Base-by-base conservation (phyloP, 2,329 filamentous ascomycete genomes). In the Dothidotthia symphoricarpi region DNA sequence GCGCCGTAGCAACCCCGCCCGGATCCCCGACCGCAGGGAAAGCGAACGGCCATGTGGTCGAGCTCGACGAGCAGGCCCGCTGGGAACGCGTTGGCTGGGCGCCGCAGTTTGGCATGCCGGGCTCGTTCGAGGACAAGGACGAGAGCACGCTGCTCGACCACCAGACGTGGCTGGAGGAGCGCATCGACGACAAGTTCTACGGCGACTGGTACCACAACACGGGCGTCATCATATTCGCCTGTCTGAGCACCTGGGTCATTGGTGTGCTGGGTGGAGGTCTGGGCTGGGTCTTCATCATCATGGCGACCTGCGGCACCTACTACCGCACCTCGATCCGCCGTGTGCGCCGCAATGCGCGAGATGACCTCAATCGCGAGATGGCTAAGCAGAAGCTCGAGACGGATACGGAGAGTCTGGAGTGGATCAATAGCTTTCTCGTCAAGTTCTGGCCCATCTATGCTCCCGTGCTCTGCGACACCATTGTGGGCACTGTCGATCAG, bases 401-500 rank as follows among this genome's bases (percentile, higher is more conserved):
- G 7, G 93, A 98, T 55, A 82, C 82, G 16, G 93, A 98, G 69
- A 93, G 86, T 39, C 75, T 98, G 32, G 93, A 98, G 68, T 98
- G 93, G 93, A 97, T 98, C 68, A 98, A 98, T 75, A 95, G 88
- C 55, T 98, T 98, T 72, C 67, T 98, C 56, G 82, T 94, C 70
- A 98, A 98, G 67, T 98, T 98, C 72, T 98, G 93, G 93, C 93
- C 93, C 46, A 98, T 98, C 59, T 97, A 95, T 65, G 88, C 93
- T 38, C 93, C 93, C 1, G 88, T 97, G 8, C 79, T 98, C 10
- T 91, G 89, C 44, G 82, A 93, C 53, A 94, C 88, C 15, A 86
- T 98, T 57, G 86, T 97, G 69, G 88, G 83, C 65, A 89, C 90
- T 0, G 93, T 97, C 31, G 93, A 98, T 60, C 93, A 97, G 72